Evolutionary conservation across 2,329 filamentous ascomycete species (phyloP), one percentile per base, ranked within the genome.

Genomic region (Malbranchea cinnamomea): DNA sequence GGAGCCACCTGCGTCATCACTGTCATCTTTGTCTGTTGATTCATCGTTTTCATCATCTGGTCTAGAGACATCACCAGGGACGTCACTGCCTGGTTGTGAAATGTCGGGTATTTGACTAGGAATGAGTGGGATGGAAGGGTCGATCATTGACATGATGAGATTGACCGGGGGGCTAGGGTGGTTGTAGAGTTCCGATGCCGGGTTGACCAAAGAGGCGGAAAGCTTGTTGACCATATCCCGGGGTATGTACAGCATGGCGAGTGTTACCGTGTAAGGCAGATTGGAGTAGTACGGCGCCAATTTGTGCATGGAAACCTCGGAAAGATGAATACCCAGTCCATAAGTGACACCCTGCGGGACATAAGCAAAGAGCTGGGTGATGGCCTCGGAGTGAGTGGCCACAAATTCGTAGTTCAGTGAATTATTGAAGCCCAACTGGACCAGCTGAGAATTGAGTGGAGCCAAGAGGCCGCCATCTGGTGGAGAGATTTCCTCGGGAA

Each of bases 391-490:
- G 38, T 78, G 73, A 13, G 61, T 62, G 7, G 78, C 74, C 16
- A 95, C 79, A 48, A 91, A 93, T 6, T 68, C 60, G 53, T 89
- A 98, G 59, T 91, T 87, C 42, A 92, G 67, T 1, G 71, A 68
- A 47, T 74, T 78, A 30, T 71, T 62, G 66, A 95, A 94, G 19
- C 80, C 89, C 38, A 95, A 67, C 50, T 93, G 83, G 42, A 93
- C 76, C 42, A 80, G 56, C 3, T 71, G 73, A 1, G 70, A 73
- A 41, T 80, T 78, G 3, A 63, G 56, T 0, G 81, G 78, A 11
- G 63, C 52, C 4, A 57, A 36, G 12, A 64, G 60, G 28, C 68
- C 63, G 17, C 68, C 68, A 33, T 68, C 64, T 23, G 72, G 68
- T 6, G 83, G 82, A 16, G 74, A 70, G 40, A 94, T 85, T 24